phyloP scores from a whole-genome alignment of 441 rosid genomes.

The Adansonia rubrostipa region DNA sequence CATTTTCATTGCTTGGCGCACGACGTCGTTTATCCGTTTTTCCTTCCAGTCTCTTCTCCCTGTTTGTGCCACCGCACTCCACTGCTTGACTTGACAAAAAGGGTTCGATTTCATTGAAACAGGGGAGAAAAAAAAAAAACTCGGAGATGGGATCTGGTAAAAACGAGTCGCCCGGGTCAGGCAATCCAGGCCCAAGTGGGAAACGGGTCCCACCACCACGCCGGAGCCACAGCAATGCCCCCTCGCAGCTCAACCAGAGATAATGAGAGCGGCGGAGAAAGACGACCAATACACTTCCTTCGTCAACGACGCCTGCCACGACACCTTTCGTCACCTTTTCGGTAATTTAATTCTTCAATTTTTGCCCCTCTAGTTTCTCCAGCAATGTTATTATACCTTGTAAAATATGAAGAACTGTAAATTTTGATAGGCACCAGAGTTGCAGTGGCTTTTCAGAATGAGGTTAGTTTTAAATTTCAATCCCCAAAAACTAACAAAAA shows the following conservation, averaged over 20 bases:
- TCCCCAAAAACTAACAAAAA: background rate
- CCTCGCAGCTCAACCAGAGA: slow-evolving; percentile 88
- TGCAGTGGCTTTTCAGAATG: slow-evolving; percentile 84
- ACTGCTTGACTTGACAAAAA: background rate
- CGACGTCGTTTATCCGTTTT: background rate
- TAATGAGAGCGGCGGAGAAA: slow-evolving; percentile 98
- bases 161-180: slow-evolving; percentile 33
- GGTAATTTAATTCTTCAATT: slow-evolving; percentile 40
- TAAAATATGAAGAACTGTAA: background rate
- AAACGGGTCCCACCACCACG: slow-evolving; percentile 13
- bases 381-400: background rate
- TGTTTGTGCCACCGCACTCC: background rate
- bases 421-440: slow-evolving; percentile 65
- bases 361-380: background rate
- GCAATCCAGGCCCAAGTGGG: slow-evolving; percentile 47
- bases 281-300: slow-evolving; percentile 95
- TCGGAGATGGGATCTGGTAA: slow-evolving; percentile 38
- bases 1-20: background rate
- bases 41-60: background rate
- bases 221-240: slow-evolving; percentile 57
- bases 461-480: slow-evolving; percentile 48
- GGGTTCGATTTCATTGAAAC: background rate
- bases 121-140: background rate
- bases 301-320: slow-evolving; percentile 91
- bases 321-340: slow-evolving; percentile 83